Evolutionary conservation across 345 rosid genomes (phyloP), one percentile per base, ranked within the genome.

Genomic region (Euphorbia tirucalli): DNA sequence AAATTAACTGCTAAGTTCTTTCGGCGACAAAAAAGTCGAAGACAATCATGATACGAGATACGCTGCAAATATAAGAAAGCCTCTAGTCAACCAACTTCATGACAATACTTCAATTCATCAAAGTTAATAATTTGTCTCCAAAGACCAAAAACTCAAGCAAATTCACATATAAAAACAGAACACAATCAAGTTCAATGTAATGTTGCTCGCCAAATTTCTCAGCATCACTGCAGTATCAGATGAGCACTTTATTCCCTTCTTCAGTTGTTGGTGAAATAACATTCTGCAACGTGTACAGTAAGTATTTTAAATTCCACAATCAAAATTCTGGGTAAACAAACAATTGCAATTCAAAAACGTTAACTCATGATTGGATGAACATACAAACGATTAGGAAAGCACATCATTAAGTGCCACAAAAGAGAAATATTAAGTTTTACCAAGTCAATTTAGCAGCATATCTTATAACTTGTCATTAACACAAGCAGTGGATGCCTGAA

Each of bases 211-310:
- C 41, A 41, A 66, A 70, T 65, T 72, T 60, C 35, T 65, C 22
- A 76, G 68, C 41, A 63, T 21, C 19, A 60, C 39, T 11, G 52
- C 72, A 35, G 25, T 66, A 57, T 46, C 52, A 14, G 25, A 70
- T 41, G 66, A 48, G 50, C 73, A 57, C 66, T 66, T 74, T 77
- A 80, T 80, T 80, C 61, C 61, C 59, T 25, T n/a, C 77, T 75
- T 60, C 68, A 15, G 35, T 15, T 59, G 44, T 67, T 46, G 55
- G 37, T 30, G 6, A 56, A 48, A 65, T 37, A 48, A 65, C 72
- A 37, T 49, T 76, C 81, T 74, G 78, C 76, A 70, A 5, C n/a
- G 39, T 30, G 19, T 46, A 69, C 6, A 28, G 58, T 11, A 24
- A 59, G 28, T 50, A 39, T 6, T 46, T 9, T 28, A 39, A 21